Evolutionary conservation across 345 rosid species (phyloP).

Genomic region (Corymbia maculata): DNA sequence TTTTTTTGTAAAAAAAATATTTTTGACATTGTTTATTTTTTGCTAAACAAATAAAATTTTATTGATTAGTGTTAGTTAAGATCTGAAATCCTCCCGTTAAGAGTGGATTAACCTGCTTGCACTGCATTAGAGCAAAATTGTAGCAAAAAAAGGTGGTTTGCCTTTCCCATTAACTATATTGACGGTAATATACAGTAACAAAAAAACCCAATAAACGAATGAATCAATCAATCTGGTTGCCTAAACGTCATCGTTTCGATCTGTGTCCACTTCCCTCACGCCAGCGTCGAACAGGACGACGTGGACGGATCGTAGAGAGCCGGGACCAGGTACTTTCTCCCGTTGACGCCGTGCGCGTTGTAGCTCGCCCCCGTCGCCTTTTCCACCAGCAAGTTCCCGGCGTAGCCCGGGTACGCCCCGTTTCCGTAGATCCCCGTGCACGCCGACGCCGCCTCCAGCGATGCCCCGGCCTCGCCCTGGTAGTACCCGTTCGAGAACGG

Average conservation of each 20-base stretch:
- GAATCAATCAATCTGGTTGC: not conserved
- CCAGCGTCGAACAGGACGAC: slow-evolving; percentile 46
- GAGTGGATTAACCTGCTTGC: not conserved
- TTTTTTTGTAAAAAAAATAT: too few species aligned
- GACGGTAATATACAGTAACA: not conserved
- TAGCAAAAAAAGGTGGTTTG: not conserved
- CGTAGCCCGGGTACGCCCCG: slow-evolving; percentile 85
- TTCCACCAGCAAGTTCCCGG: slow-evolving; percentile 54
- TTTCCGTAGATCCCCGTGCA: slow-evolving; percentile 62
- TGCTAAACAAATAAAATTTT: too few species aligned
- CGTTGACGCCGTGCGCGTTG: slow-evolving; percentile 60
- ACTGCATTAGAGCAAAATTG: not conserved
- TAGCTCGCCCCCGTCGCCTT: slow-evolving; percentile 60
- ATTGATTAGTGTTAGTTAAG: too few species aligned
- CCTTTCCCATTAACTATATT: not conserved
- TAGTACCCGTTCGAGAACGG: slow-evolving; percentile 70
- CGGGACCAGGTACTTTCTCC: slow-evolving; percentile 73
- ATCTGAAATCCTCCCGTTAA: not conserved
- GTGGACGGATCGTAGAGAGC: slow-evolving; percentile 64
- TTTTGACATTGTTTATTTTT: too few species aligned
- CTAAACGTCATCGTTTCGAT: not conserved
- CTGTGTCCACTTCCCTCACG: slow-evolving; percentile 4
- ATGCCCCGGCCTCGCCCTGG: slow-evolving; percentile 59
- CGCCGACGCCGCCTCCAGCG: slow-evolving; percentile 73
- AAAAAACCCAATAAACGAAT: not conserved